Conservation (phyloP, 352 stramenopile genomes). For the Pilasporangium apinafurcum region DNA sequence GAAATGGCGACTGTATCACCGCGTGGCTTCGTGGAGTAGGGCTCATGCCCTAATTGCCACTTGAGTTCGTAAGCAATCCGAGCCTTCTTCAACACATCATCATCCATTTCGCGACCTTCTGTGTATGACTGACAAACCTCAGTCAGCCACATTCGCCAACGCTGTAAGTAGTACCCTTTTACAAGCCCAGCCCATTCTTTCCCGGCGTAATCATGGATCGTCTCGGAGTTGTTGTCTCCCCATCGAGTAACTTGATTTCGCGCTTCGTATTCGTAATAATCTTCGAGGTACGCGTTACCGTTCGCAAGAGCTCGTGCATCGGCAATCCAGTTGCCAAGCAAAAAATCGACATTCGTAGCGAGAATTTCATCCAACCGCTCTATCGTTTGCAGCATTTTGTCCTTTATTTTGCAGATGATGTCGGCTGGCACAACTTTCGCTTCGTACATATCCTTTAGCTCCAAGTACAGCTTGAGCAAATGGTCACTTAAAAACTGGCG, state of each 20-base stretch:
- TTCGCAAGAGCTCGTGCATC: conserved; percentile 42
- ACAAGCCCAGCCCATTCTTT: conserved; percentile 76
- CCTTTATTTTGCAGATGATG: conserved; percentile 29
- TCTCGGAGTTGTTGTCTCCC: conserved; percentile 70
- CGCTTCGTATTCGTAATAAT: conserved; percentile 80
- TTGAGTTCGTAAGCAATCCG: conserved; percentile 65
- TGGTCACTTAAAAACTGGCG: conserved; percentile 66
- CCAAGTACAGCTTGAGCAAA: conserved; percentile 49
- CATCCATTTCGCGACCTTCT: conserved; percentile 46
- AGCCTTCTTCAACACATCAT: conserved; percentile 28
- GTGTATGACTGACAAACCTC: conserved; percentile 68
- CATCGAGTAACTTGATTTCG: conserved; percentile 77
- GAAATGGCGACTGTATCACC: conserved; percentile 48
- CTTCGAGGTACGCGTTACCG: conserved; percentile 17
- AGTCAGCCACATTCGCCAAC: conserved; percentile 66
- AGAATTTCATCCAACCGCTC: conserved; percentile 56
- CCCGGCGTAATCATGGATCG: conserved; percentile 67
- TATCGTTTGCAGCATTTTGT: conserved; percentile 44
- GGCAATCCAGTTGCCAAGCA: conserved; percentile 65
- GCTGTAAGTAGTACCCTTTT: conserved; percentile 56
- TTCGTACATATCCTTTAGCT: conserved; percentile 44
- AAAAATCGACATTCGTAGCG: conserved; percentile 54
- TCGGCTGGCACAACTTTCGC: conserved; percentile 17
- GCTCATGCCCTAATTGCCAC: conserved; percentile 58
- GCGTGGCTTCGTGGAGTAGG: conserved; percentile 33